Percentiles rank a stretch among this genome's conserved stretches.
Conservation (phyloP, 345 rosid genomes). For the Rhizophora apiculata region DNA sequence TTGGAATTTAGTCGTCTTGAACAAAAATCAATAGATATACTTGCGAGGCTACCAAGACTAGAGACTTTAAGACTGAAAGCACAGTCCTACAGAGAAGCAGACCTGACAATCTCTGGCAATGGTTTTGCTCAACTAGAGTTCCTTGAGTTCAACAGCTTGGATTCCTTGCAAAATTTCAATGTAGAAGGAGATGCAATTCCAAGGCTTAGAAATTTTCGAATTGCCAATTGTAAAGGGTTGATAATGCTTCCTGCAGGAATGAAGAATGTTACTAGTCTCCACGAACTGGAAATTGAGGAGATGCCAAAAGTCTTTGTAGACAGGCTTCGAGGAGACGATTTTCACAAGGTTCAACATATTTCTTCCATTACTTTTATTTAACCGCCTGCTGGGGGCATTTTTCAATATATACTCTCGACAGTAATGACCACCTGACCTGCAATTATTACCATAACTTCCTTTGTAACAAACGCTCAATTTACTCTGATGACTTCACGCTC, state of each 20-base stretch:
- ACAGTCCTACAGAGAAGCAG: constrained; percentile 1
- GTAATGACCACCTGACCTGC: no score
- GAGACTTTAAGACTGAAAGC: constrained; percentile 16
- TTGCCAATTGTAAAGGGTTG: constrained; percentile 9
- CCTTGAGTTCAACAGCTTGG: constrained; percentile 14
- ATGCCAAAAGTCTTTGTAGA: constrained; percentile 17
- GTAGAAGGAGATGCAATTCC: constrained; percentile 15
- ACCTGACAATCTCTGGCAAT: constrained; percentile 5
- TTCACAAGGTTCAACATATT: constrained; percentile 19
- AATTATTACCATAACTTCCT: no score
- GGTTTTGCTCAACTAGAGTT: constrained; percentile 17
- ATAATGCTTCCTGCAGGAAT: constrained; percentile 4
- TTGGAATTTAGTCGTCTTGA: constrained; percentile 15
- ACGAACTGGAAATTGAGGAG: constrained; percentile 4
- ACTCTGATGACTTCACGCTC: no score
- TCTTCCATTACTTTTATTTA: constrained; percentile 12
- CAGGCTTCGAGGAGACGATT: constrained; percentile 16
- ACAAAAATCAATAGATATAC: constrained; percentile 11
- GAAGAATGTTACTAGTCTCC: constrained; percentile 1
- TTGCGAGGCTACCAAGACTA: constrained; percentile 13
- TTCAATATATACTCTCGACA: no score
- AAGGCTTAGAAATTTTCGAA: constrained; percentile 18
- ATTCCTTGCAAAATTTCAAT: constrained; percentile 17
- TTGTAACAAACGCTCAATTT: no score
- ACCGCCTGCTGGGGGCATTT: background rate